A percentile compares a stretch with the other conserved stretches of the same genome.
These are phyloP conservation scores for Penicillium sp. DNA, from an alignment of 2,329 filamentous ascomycete genomes.

Conservation along the genomic window DNA sequence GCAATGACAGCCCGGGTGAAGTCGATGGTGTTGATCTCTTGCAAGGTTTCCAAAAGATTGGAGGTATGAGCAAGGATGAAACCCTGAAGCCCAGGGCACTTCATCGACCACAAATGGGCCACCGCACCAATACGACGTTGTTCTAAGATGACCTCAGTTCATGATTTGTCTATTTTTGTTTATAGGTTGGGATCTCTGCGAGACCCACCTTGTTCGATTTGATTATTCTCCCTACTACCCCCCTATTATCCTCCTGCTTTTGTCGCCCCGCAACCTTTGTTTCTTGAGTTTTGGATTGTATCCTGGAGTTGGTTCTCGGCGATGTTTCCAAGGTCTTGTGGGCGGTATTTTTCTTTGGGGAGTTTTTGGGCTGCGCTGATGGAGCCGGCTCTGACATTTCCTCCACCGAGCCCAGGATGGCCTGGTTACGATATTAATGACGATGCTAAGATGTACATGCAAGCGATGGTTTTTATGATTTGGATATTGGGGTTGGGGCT, in stretches of 20 bases:
- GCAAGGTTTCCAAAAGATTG: slow-evolving; percentile 51
- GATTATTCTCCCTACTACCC: neutral
- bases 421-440: slow-evolving; percentile 41
- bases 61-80: slow-evolving; percentile 39
- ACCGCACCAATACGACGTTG: slow-evolving; percentile 36
- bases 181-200: neutral
- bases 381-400: slow-evolving; percentile 28
- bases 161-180: slow-evolving; percentile 3
- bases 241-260: slow-evolving; percentile 2
- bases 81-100: slow-evolving; percentile 31
- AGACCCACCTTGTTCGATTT: slow-evolving; percentile 6
- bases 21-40: slow-evolving; percentile 49
- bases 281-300: slow-evolving; percentile 19
- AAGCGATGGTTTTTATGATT: slow-evolving; percentile 38
- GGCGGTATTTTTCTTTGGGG: slow-evolving; percentile 28
- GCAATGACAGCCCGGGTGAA: slow-evolving; percentile 44
- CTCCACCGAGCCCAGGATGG: slow-evolving; percentile 32
- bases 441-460: slow-evolving; percentile 43
- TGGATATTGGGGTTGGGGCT: slow-evolving; percentile 23
- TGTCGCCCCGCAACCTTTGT: neutral
- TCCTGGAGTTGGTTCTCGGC: slow-evolving; percentile 18
- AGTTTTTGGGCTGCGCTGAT: slow-evolving; percentile 28
- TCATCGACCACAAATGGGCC: slow-evolving; percentile 33
- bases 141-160: slow-evolving; percentile 23
- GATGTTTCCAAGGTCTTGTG: slow-evolving; percentile 23